These are phyloP conservation scores for Didymella glomerata DNA, from an alignment of 2,329 filamentous ascomycete species.

Conservation along the genomic window DNA sequence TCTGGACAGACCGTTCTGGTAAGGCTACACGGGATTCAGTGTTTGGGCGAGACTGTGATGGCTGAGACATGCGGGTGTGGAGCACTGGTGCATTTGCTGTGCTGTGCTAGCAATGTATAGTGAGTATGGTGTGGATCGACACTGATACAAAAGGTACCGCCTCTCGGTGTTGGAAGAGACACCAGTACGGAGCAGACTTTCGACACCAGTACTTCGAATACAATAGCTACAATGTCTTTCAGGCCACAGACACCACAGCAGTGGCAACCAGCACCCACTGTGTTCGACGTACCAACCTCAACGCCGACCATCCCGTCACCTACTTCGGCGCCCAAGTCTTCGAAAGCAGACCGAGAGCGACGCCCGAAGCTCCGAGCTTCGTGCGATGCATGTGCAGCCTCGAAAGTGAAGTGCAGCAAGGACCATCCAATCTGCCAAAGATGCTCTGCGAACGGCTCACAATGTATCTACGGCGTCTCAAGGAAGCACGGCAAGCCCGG, in stretches of 20 bases:
- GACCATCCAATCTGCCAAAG: constrained; percentile 46
- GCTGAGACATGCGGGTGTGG: constrained; percentile 23
- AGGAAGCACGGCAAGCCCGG: constrained; percentile 50
- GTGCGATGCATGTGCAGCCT: constrained; percentile 50
- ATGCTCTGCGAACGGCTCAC: constrained; percentile 39
- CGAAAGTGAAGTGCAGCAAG: constrained; percentile 51
- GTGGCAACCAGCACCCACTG: constrained; percentile 32
- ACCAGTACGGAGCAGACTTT: constrained; percentile 8
- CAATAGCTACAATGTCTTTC: constrained; percentile 35
- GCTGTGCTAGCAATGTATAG: constrained; percentile 1
- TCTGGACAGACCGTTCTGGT: constrained; percentile 7
- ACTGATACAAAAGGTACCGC: constrained; percentile 18
- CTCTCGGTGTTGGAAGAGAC: constrained; percentile 9
- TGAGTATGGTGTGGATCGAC: constrained; percentile 9
- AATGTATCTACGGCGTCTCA: constrained; percentile 47
- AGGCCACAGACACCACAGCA: constrained; percentile 31
- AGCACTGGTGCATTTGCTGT: constrained; percentile 11
- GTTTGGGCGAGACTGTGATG: constrained; percentile 17
- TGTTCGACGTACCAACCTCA: constrained; percentile 13
- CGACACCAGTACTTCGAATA: constrained; percentile 5
- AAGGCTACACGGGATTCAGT: constrained; percentile 22
- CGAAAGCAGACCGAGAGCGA: constrained; percentile 28
- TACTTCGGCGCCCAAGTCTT: constrained; percentile 33
- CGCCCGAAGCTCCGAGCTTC: constrained; percentile 47
- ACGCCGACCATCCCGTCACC: constrained; percentile 28